Base-by-base conservation (phyloP, 805 yeast genomes). In the Nakazawaea pomicola region DNA sequence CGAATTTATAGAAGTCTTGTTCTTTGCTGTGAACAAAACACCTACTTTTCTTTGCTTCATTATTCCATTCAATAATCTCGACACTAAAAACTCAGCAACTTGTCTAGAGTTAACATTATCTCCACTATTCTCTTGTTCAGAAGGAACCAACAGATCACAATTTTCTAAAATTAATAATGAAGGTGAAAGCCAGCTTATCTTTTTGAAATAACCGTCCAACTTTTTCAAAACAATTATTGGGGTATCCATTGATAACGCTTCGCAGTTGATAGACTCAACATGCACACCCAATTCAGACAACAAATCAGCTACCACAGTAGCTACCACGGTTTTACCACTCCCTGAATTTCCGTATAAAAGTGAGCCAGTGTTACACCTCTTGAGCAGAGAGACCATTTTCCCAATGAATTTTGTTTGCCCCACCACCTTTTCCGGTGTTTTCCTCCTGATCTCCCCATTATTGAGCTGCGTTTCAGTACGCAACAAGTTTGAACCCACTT, bases 301-400 rank as follows among this genome's bases (percentile, higher is more conserved):
- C 8, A 51, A 50, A 1, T 61, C 44, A 0, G 68, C 51, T 0
- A 83, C 54, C 19, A 69, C 62, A 3, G 67, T 58, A 12, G 79
- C 53, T 2, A 83, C 46, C 2, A 77, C 60, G 0, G 93, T 65
- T 56, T 91, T 91, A 0, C 98, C 98, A 46, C 87, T 74, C 0
- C 96, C 97, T 1, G 85, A 65, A 17, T 79, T 61, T 0, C 97
- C 98, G 49, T 78, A 72, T 0, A 90, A 52, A 40, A 88, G 61
- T 0, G 78, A 64, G 2, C 91, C 86, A 6, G 70, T 56, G 38
- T 67, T 69, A 6, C 72, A 73, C 30, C 70, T 58, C 6, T 65
- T 52, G 3, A 80, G 50, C 0, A 70, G 55, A 6, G 65, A 66
- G 6, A 60, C 49, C 9, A 78, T 50, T 4, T 63, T 60, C 0